Percentiles rank a stretch among this genome's conserved stretches.
phyloP scores from a whole-genome alignment of 2,329 filamentous ascomycete species.

The Sordariomycetes sp. region DNA sequence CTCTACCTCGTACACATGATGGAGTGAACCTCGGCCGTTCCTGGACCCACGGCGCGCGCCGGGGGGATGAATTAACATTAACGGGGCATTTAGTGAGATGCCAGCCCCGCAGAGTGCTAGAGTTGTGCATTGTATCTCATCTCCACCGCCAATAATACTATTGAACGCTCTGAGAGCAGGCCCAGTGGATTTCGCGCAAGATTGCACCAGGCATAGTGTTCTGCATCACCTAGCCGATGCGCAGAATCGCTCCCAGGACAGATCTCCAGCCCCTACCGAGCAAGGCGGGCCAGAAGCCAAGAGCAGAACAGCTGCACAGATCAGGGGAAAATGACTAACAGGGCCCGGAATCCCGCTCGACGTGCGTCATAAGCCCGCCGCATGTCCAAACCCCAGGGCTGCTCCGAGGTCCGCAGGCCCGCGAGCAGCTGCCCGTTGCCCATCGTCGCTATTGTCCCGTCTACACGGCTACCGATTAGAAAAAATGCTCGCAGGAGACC shows the following conservation, averaged over 20 bases:
- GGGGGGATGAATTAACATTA: not conserved
- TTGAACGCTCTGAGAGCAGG: no score
- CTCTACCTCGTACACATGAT: not conserved
- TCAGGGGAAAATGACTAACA: not conserved
- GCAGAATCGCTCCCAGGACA: not conserved
- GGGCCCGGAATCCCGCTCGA: not conserved
- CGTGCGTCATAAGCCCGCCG: not conserved
- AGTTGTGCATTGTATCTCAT: not conserved
- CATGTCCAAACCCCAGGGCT: not conserved
- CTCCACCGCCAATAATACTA: not conserved
- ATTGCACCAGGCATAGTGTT: no score
- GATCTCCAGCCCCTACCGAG: no score
- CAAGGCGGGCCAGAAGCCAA: not conserved
- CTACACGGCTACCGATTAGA: not conserved
- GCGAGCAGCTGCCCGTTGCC: not conserved
- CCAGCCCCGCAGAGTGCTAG: not conserved
- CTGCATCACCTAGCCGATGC: no score
- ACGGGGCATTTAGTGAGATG: not conserved
- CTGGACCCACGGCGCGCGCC: not conserved
- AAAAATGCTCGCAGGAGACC: no score
- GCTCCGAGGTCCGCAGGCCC: not conserved
- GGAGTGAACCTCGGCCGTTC: not conserved
- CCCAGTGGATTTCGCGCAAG: no score
- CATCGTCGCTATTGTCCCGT: not conserved
- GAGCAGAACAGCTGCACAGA: not conserved